Conservation (phyloP, 139 green algal species). For the Chlamydomonas sp. region DNA sequence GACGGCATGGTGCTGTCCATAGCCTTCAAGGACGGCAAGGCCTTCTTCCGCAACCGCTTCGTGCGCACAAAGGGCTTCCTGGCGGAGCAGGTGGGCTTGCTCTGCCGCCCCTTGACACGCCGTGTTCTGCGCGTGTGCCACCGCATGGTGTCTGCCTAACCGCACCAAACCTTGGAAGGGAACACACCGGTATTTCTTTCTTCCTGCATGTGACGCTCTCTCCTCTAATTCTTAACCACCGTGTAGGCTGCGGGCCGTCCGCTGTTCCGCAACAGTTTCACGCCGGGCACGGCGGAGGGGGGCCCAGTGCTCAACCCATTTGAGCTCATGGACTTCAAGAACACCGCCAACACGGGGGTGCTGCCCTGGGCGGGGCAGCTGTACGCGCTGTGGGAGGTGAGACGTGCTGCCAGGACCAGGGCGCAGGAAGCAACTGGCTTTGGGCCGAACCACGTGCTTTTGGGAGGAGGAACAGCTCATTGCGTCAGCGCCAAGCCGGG, state of each 20-base stretch:
- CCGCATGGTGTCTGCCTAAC: no score
- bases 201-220: not conserved
- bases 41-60: constrained; percentile 62
- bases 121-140: not conserved
- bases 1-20: constrained; percentile 63
- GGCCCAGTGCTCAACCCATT: constrained; percentile 57
- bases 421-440: no score
- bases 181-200: not conserved
- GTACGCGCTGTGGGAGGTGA: constrained; percentile 60
- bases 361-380: constrained; percentile 58
- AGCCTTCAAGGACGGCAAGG: constrained; percentile 38
- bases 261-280: constrained; percentile 59
- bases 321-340: constrained; percentile 62
- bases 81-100: constrained; percentile 56
- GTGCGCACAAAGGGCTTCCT: constrained; percentile 67
- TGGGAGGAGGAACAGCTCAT: no score
- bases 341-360: constrained; percentile 65
- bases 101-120: not conserved
- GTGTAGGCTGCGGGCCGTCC: constrained; percentile 51
- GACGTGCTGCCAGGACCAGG: not conserved
- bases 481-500: no score
- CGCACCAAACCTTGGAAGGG: no score
- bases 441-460: no score
- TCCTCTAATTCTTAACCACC: no score
- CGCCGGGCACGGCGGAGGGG: constrained; percentile 49